These are phyloP conservation scores for Croton laevigatus DNA, from an alignment of 441 rosid species.

Conservation along the genomic window DNA sequence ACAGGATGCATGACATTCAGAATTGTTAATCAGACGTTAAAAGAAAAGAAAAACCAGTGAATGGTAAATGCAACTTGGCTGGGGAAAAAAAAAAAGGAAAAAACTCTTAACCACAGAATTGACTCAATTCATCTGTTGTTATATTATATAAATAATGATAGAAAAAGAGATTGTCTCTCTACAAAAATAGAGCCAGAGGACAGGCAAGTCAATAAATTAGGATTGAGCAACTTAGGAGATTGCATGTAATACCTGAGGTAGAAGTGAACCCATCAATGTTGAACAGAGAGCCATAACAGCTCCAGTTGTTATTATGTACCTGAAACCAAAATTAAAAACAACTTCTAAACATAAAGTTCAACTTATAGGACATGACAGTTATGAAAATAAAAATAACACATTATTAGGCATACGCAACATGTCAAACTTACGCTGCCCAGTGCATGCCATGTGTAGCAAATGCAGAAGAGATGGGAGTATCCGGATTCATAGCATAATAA, in stretches of 20 bases:
- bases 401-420: not conserved
- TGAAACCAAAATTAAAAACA: constrained; percentile 33
- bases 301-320: constrained; percentile 81
- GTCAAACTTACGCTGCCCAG: constrained; percentile 87
- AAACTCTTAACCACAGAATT: not conserved
- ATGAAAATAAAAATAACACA: not conserved
- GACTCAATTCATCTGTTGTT: not conserved
- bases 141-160: not conserved
- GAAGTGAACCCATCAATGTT: constrained; percentile 89
- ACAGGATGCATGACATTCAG: constrained; percentile 3
- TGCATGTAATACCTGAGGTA: constrained; percentile 76
- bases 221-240: not conserved
- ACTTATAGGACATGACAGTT: not conserved
- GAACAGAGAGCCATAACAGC: constrained; percentile 96
- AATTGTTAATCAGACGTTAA: constrained; percentile 8
- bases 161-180: not conserved
- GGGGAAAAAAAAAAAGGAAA: not conserved
- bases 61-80: not conserved
- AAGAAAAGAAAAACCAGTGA: not conserved
- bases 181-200: too few species aligned
- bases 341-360: constrained; percentile 3
- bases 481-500: constrained; percentile 91
- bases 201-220: not conserved
- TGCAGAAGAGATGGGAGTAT: constrained; percentile 97
- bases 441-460: constrained; percentile 87